These are phyloP conservation scores for Pseudognaphalium luteoalbum DNA, from an alignment of 129 eudicot genomes.

Conservation along the genomic window DNA sequence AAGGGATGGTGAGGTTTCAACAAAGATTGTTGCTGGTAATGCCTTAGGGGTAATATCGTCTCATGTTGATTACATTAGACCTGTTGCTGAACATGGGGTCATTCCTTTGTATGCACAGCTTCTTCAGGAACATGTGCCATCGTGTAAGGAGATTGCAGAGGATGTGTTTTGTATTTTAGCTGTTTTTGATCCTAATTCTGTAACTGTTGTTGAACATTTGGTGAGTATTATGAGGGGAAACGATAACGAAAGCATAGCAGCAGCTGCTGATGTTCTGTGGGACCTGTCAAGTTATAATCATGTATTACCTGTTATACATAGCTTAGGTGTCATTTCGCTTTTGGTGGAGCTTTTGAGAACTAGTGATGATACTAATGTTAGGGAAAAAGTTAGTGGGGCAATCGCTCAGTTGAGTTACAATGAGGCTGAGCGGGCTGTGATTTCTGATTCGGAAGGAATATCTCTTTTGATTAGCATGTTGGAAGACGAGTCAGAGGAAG, in stretches of 20 bases:
- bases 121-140: slow-evolving; percentile 42
- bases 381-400: slow-evolving; percentile 58
- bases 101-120: slow-evolving; percentile 58
- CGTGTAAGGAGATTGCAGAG: slow-evolving; percentile 68
- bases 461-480: slow-evolving; percentile 49
- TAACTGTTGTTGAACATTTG: slow-evolving; percentile 48
- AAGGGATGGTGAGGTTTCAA: slow-evolving; percentile 36
- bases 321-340: slow-evolving; percentile 51
- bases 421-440: slow-evolving; percentile 39
- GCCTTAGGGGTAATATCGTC: slow-evolving; percentile 68
- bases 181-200: slow-evolving; percentile 41
- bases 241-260: slow-evolving; percentile 49
- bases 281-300: slow-evolving; percentile 51
- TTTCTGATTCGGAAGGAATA: slow-evolving; percentile 50
- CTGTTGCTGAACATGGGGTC: slow-evolving; percentile 56
- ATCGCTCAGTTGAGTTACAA: slow-evolving; percentile 62
- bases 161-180: slow-evolving; percentile 66
- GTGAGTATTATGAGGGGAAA: slow-evolving; percentile 51
- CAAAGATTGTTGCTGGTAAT: slow-evolving; percentile 58
- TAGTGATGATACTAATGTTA: slow-evolving; percentile 30
- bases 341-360: slow-evolving; percentile 50
- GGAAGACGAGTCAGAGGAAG: slow-evolving; percentile 59
- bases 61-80: slow-evolving; percentile 56
- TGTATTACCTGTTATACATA: slow-evolving; percentile 35
- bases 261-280: slow-evolving; percentile 69